Conservation (phyloP, 805 yeast genomes). For the Ogataea wickerhamii region DNA sequence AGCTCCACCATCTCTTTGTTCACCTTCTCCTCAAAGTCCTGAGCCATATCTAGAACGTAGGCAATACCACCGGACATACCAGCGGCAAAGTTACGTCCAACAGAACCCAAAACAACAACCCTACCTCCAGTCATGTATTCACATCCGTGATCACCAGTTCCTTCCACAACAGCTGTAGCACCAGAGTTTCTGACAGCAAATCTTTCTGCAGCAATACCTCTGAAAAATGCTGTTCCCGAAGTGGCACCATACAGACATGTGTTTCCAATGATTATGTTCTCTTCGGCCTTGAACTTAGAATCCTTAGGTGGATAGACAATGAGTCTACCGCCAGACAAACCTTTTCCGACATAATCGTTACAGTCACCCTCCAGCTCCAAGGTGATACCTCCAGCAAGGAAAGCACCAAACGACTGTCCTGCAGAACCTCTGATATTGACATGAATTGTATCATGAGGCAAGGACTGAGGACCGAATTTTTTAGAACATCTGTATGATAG, state of each 20-base stretch:
- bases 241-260: slow-evolving; percentile 98
- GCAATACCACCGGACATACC: slow-evolving; percentile 99
- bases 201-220: slow-evolving; percentile 98
- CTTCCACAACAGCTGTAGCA: slow-evolving; percentile 94
- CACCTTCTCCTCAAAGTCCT: slow-evolving; percentile 78
- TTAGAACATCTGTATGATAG: slow-evolving; percentile 91
- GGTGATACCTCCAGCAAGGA: slow-evolving; percentile 93
- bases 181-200: slow-evolving; percentile 98
- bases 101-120: slow-evolving; percentile 84
- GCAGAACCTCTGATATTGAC: slow-evolving; percentile 91
- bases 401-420: slow-evolving; percentile 98
- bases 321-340: slow-evolving; percentile 91
- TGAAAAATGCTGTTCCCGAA: slow-evolving; percentile 85
- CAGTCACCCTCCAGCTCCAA: slow-evolving; percentile 96
- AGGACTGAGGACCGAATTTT: slow-evolving; percentile 85
- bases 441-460: slow-evolving; percentile 95
- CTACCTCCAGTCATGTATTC: slow-evolving; percentile 99
- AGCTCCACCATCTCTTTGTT: slow-evolving; percentile 82
- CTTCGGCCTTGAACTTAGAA: slow-evolving; percentile 87
- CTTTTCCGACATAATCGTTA: slow-evolving; percentile 97
- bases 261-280: slow-evolving; percentile 94
- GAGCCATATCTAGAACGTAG: slow-evolving; percentile 92
- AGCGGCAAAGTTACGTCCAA: slow-evolving; percentile 93
- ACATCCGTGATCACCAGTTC: slow-evolving; percentile 98
- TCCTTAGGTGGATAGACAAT: slow-evolving; percentile 88